A percentile compares a stretch with the other conserved stretches of the same genome.
These are phyloP conservation scores for Miscanthus lutarioriparius DNA, from an alignment of 176 grass and related monocot genomes.

Conservation along the genomic window DNA sequence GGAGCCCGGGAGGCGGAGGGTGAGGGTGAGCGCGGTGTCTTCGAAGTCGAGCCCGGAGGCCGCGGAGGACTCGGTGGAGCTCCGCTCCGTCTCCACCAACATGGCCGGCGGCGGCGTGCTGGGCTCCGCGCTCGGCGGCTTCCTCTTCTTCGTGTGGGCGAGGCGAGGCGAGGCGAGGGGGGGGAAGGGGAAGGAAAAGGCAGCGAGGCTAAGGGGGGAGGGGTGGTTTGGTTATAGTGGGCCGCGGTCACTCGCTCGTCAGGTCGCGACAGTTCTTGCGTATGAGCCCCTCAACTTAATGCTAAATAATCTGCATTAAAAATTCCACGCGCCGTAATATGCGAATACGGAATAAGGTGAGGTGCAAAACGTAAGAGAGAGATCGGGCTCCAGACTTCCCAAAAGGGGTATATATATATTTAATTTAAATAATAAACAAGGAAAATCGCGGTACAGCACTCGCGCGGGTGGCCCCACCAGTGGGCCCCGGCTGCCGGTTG, in stretches of 20 bases:
- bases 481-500: slow-evolving; percentile 57
- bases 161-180: not conserved
- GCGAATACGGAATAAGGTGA: fast-evolving
- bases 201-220: not conserved
- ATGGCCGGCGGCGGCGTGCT: not conserved
- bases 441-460: slow-evolving; percentile 15
- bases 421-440: not conserved
- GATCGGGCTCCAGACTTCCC: not conserved
- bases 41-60: slow-evolving; percentile 81
- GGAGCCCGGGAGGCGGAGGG: slow-evolving; percentile 74
- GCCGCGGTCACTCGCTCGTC: slow-evolving; percentile 27
- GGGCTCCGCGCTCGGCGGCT: not conserved
- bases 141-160: not conserved
- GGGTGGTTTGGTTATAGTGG: slow-evolving; percentile 49
- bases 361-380: fast-evolving
- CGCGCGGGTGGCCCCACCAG: not conserved
- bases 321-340: too few species aligned
- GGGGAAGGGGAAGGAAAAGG: not conserved
- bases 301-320: not conserved
- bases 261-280: not conserved
- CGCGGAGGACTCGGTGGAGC: slow-evolving; percentile 70
- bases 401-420: slow-evolving; percentile 18
- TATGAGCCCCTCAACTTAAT: not conserved
- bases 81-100: slow-evolving; percentile 84
- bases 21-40: slow-evolving; percentile 80